A percentile compares a stretch with the other conserved stretches of the same genome.
Evolutionary conservation across 208 protist species (phyloP).

Genomic region (Paratrypanosoma confusum): DNA sequence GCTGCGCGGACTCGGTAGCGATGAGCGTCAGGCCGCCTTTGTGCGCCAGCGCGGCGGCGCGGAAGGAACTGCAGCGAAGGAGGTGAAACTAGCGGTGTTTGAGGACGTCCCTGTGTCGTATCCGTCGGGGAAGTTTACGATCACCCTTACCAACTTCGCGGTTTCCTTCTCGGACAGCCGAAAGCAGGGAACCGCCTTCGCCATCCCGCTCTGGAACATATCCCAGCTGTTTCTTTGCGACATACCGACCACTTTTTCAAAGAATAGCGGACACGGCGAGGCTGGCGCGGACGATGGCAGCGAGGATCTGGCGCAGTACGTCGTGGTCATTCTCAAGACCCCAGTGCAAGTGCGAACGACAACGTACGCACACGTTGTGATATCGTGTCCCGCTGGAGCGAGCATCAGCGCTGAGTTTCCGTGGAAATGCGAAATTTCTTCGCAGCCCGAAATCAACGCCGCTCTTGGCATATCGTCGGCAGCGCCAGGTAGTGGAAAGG

Average conservation of each 20-base stretch:
- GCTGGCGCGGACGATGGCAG: slow-evolving; percentile 14
- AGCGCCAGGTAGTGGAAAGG: slow-evolving; percentile 7
- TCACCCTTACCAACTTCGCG: slow-evolving; percentile 71
- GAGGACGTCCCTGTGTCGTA: slow-evolving; percentile 72
- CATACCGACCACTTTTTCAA: slow-evolving; percentile 42
- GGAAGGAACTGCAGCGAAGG: slow-evolving; percentile 19
- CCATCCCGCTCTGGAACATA: slow-evolving; percentile 56
- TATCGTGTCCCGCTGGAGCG: slow-evolving; percentile 53
- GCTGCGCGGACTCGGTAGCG: neutral
- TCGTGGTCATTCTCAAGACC: slow-evolving; percentile 63
- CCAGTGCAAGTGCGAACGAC: slow-evolving; percentile 63
- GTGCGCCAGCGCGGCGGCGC: slow-evolving; percentile 20
- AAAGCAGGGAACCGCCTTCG: slow-evolving; percentile 20
- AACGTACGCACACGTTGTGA: slow-evolving; percentile 71
- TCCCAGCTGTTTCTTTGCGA: slow-evolving; percentile 73
- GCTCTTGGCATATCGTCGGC: slow-evolving; percentile 9
- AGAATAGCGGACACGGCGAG: slow-evolving; percentile 5
- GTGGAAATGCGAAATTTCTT: slow-evolving; percentile 64
- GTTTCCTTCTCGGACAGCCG: slow-evolving; percentile 71
- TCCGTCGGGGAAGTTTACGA: slow-evolving; percentile 71
- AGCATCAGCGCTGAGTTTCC: slow-evolving; percentile 51
- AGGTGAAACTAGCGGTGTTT: slow-evolving; percentile 41
- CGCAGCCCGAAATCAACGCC: slow-evolving; percentile 64
- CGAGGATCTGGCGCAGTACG: slow-evolving; percentile 48
- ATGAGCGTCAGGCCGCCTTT: neutral